Conservation (phyloP, 345 rosid species). For the Lepidium aucheri region DNA sequence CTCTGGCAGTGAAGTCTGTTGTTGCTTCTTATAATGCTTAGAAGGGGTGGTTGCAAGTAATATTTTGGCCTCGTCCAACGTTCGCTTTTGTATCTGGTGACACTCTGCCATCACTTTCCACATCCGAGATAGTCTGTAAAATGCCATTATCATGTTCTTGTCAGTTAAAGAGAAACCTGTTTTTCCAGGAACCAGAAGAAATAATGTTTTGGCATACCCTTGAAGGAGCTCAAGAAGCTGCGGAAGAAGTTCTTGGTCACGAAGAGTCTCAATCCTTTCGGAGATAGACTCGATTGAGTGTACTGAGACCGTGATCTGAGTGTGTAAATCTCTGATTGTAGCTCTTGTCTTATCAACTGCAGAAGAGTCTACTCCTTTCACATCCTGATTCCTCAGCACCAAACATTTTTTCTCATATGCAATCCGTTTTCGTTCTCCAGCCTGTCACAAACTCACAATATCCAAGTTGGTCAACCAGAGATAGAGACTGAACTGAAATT, state of each 20-base stretch:
- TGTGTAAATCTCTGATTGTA: conserved; percentile 63
- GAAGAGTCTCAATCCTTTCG: conserved; percentile 67
- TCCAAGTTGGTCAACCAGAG: neutral
- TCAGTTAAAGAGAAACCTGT: neutral
- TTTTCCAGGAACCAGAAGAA: neutral
- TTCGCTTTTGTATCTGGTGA: conserved; percentile 70
- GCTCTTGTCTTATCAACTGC: conserved; percentile 66
- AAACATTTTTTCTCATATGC: conserved; percentile 71
- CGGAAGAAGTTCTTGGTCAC: conserved; percentile 94
- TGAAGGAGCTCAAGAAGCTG: conserved; percentile 76
- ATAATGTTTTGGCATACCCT: conserved; percentile 45
- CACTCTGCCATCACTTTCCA: conserved; percentile 96
- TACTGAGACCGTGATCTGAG: conserved; percentile 72
- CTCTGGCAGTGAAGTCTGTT: conserved; percentile 37
- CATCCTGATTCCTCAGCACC: conserved; percentile 70
- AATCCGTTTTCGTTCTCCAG: conserved; percentile 66
- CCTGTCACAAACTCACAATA: conserved; percentile 42
- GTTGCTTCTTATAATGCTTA: conserved; percentile 43
- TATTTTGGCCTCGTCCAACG: conserved; percentile 79
- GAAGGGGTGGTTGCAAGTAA: conserved; percentile 68
- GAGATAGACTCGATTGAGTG: conserved; percentile 87
- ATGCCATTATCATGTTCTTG: neutral
- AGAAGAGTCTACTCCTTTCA: conserved; percentile 59
- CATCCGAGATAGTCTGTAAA: conserved; percentile 65
- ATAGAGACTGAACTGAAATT: neutral